phyloP scores from a whole-genome alignment of 768 basidiomycete genomes.

The Kwoniella sp. region DNA sequence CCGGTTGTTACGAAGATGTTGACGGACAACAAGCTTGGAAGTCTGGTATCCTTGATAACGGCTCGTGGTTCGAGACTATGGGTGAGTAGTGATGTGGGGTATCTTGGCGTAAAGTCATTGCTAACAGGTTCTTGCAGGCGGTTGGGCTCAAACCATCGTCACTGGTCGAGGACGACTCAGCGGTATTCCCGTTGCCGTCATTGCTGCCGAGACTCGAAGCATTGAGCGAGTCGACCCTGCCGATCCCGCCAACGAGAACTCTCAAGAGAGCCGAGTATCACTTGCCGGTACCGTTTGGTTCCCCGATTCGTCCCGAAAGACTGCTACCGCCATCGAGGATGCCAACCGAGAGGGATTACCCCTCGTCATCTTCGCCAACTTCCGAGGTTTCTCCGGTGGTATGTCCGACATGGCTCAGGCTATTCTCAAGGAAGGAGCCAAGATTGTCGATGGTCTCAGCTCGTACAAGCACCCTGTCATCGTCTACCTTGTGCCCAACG shows the following conservation, averaged over 20 bases:
- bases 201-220: slow-evolving; percentile 84
- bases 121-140: too few relatives aligned
- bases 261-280: slow-evolving; percentile 96
- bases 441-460: slow-evolving; percentile 97
- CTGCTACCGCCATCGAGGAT: slow-evolving; percentile 98
- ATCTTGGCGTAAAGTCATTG: too few relatives aligned
- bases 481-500: slow-evolving; percentile 97
- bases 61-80: slow-evolving; percentile 96
- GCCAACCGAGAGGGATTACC: slow-evolving; percentile 96
- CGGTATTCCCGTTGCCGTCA: slow-evolving; percentile 96
- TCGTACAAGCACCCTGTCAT: slow-evolving; percentile 97
- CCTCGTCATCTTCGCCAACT: slow-evolving; percentile 98
- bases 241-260: slow-evolving; percentile 94
- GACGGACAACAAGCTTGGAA: slow-evolving; percentile 68
- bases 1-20: slow-evolving; percentile 83
- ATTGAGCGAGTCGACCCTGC: slow-evolving; percentile 96
- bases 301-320: slow-evolving; percentile 99
- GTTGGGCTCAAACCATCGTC: slow-evolving; percentile 99
- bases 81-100: too few relatives aligned
- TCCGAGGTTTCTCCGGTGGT: slow-evolving; percentile 99
- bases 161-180: slow-evolving; percentile 93
- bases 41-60: slow-evolving; percentile 94
- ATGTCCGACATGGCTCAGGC: slow-evolving; percentile 71
- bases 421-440: slow-evolving; percentile 92
- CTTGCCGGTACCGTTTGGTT: slow-evolving; percentile 99